Base-by-base conservation (phyloP, 768 basidiomycete species). In the Hygrophorus russula region DNA sequence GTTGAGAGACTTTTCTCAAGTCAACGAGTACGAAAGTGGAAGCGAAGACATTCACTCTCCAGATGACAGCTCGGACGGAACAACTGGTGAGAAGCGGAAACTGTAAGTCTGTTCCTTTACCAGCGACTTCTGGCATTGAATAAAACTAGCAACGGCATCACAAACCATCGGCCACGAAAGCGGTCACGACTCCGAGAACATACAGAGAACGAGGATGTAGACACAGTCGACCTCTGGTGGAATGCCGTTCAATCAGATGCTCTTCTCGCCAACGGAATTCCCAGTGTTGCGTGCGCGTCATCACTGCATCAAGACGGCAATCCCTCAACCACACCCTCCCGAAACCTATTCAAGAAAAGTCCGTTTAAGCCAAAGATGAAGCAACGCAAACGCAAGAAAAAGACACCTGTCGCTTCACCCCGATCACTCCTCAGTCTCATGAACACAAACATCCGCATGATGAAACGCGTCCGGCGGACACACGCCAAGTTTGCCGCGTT, bases 391-490 rank as follows among this genome's bases (percentile, higher is more conserved):
- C 53, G 52, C 27, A 56, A 56, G 45, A 62, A 65, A 51, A 62
- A 58, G 38, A 39, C 20, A 7, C 17, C 40, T 19, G n/a, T 48
- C 42, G 29, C 44, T 17, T 37, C 40, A 9, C 32, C 46, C 8
- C 38, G 35, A 34, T 70, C 80, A 1, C 60, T 90, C 14, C 64
- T 87, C n/a, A 63, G 61, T 12, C 52, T 79, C 42, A 87, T 90
- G 79, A 87, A 83, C 56, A 66, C 65, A 41, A 90, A 90, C 53
- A 76, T 90, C 45, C 75, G 70, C 50, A 82, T 82, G 2, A 71
- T 89, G 63, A 76, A 79, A 46, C 73, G 80, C 18, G 71, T 90
- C 24, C 68, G 84, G 42, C 73, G 75, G 48, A 85, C 80, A 0
- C 84, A 91, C 55, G 65, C 73, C 46, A 82, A 80, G 53, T 80